Conservation (phyloP, 805 yeast species). For the Nakazawaea molendinolei region DNA sequence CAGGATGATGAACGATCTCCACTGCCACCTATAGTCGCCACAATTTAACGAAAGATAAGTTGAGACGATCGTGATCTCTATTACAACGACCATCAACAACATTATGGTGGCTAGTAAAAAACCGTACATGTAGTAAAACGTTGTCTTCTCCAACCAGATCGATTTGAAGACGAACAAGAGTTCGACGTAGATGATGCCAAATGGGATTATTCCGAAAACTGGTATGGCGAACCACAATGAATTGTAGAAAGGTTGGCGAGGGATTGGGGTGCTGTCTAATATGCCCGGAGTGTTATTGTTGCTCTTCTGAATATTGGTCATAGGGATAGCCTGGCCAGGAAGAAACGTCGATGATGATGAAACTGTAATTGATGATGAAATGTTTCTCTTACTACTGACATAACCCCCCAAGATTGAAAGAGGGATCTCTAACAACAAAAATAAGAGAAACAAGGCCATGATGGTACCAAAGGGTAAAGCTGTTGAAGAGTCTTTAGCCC, state of each 20-base stretch:
- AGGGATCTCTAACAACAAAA: slow-evolving; percentile 66
- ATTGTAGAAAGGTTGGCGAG: slow-evolving; percentile 31
- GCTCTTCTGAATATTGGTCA: too few species aligned
- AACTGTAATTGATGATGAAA: slow-evolving; percentile 1
- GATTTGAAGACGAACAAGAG: slow-evolving; percentile 66
- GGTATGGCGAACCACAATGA: slow-evolving; percentile 28
- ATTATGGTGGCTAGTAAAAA: slow-evolving; percentile 58
- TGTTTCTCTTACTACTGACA: slow-evolving; percentile 22
- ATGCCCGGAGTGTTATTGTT: slow-evolving; percentile 7
- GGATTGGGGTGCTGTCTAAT: slow-evolving; percentile 17
- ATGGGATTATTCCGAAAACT: slow-evolving; percentile 68
- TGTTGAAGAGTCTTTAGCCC: slow-evolving; percentile 69
- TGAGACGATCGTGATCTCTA: slow-evolving; percentile 67
- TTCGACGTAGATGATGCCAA: slow-evolving; percentile 76
- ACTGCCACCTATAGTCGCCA: slow-evolving; percentile 66
- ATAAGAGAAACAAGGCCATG: slow-evolving; percentile 48
- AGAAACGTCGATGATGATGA: slow-evolving; percentile 8
- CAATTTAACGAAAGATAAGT: slow-evolving; percentile 51
- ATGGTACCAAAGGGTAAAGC: slow-evolving; percentile 79
- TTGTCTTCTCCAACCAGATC: slow-evolving; percentile 72
- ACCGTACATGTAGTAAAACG: slow-evolving; percentile 77
- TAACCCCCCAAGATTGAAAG: slow-evolving; percentile 69
- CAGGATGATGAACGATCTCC: slow-evolving; percentile 72
- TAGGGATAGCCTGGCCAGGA: background rate
- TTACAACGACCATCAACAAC: slow-evolving; percentile 53